Conservation (phyloP, 1,284 basidiomycete species). For the Tilletia caries region DNA sequence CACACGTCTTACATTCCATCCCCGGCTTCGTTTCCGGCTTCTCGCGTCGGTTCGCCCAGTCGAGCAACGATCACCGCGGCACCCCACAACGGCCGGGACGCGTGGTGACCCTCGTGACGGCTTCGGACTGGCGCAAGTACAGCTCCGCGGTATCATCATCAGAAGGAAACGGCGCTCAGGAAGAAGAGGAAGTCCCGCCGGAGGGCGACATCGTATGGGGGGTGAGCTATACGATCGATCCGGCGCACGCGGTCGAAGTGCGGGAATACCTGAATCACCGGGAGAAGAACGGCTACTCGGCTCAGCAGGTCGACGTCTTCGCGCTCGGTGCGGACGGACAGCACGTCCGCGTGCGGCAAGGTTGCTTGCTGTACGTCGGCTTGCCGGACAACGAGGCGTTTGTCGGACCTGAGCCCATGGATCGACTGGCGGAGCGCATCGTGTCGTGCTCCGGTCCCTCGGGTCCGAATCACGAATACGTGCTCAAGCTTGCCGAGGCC, state of each 20-base stretch:
- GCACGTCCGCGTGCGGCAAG: slow-evolving; percentile 60
- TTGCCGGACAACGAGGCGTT: slow-evolving; percentile 74
- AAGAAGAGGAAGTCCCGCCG: slow-evolving; percentile 57
- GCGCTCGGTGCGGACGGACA: slow-evolving; percentile 58
- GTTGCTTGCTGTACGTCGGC: slow-evolving; percentile 68
- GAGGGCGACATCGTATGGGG: slow-evolving; percentile 70
- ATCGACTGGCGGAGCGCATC: slow-evolving; percentile 66
- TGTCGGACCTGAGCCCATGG: slow-evolving; percentile 73
- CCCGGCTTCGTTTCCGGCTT: slow-evolving; percentile 81
- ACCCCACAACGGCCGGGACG: slow-evolving; percentile 59
- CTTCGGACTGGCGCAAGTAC: slow-evolving; percentile 69
- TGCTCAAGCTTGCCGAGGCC: slow-evolving; percentile 68
- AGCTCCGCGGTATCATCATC: slow-evolving; percentile 21
- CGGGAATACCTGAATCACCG: slow-evolving; percentile 77
- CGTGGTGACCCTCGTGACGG: slow-evolving; percentile 82
- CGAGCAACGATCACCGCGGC: slow-evolving; percentile 73
- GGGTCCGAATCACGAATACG: slow-evolving; percentile 77
- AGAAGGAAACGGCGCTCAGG: slow-evolving; percentile 55
- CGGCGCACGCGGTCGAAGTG: slow-evolving; percentile 68
- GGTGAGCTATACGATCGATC: slow-evolving; percentile 77
- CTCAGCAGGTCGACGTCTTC: slow-evolving; percentile 35
- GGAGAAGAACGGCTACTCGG: slow-evolving; percentile 65
- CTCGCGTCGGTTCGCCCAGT: slow-evolving; percentile 78
- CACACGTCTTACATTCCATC: slow-evolving; percentile 46
- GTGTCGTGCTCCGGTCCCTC: slow-evolving; percentile 74